Evolutionary conservation across 2,329 filamentous ascomycete genomes (phyloP), one percentile per base, ranked within the genome.

Genomic region (Atkinsonella texensis): DNA sequence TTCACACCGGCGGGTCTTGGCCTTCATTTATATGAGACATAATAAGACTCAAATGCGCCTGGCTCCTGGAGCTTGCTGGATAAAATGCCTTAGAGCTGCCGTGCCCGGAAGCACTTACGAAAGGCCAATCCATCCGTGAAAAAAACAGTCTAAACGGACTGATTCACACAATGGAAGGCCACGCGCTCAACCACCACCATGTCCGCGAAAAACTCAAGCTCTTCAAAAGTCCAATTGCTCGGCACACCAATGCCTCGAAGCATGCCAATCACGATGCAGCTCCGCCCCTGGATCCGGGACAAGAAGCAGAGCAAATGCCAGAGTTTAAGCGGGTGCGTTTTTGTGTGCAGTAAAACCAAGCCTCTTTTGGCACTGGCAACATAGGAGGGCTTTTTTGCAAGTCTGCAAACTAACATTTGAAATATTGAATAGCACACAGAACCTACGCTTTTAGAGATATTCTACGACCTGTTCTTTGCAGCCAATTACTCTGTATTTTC

Each of bases 401-500:
- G 20, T 48, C 18, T 40, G 17, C 1, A 23, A 13, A 49, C 32
- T 13, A 38, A 46, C 28, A 32, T 53, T 28, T 28, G 28, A 28
- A 28, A 18, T 39, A 4, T 32, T 15, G 17, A 5, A 20, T 49
- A 67, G 64, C 60, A 68, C 38, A 62, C 64, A 48, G 67, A 70
- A 52, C 64, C 66, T 0, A 68, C 62, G 35, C 54, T 66, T 4
- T 60, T 70, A 0, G 67, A 70, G 50, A 60, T 69, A 8, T 69
- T 70, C 55, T 69, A 63, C 48, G 67, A 70, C 51, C 60, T 70
- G 0, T 68, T 69, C 58, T 69, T 70, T 35, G 67, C 83, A 7
- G 81, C 80, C 52, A 85, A 84, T 58, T 69, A 85, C 50, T 79
- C 77, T 4, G 80, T 81, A 12, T 85, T 85, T 58, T 60, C 61